A percentile compares a stretch with the other conserved stretches of the same genome.
Evolutionary conservation across 1,284 basidiomycete species (phyloP).

Genomic region (Anthracocystis panici-leucophaei): DNA sequence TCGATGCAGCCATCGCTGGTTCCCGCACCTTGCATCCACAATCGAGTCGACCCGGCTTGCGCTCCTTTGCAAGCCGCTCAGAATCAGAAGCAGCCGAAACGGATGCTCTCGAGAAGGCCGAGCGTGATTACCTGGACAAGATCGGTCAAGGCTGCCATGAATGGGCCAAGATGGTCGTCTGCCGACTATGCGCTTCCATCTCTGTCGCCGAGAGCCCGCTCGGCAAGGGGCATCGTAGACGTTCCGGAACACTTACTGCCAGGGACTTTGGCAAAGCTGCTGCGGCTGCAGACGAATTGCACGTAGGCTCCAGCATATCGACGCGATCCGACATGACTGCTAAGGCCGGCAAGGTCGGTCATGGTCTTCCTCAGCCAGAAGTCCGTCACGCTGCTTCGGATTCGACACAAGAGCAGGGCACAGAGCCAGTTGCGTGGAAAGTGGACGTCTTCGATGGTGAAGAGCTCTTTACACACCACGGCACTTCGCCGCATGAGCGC

Average conservation of each 20-base stretch:
- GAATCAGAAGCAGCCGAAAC: constrained; percentile 56
- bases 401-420: neutral
- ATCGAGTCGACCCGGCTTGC: constrained; percentile 36
- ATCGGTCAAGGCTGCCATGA: constrained; percentile 50
- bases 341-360: constrained; percentile 29
- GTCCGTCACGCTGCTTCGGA: neutral
- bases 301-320: constrained; percentile 36
- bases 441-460: constrained; percentile 50
- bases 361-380: neutral
- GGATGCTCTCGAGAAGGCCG: constrained; percentile 52
- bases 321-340: constrained; percentile 51
- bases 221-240: constrained; percentile 14
- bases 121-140: constrained; percentile 39
- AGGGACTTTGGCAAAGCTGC: constrained; percentile 21
- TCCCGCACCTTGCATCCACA: constrained; percentile 25
- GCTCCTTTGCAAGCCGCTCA: constrained; percentile 33
- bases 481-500: constrained; percentile 23
- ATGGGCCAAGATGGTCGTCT: constrained; percentile 59
- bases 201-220: constrained; percentile 8
- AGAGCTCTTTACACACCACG: constrained; percentile 41
- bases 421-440: constrained; percentile 37
- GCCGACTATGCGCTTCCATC: constrained; percentile 42
- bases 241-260: constrained; percentile 44
- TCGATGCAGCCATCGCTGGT: constrained; percentile 19
- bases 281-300: constrained; percentile 2